Conservation (phyloP, 768 basidiomycete genomes). For the Trametes cingulata region DNA sequence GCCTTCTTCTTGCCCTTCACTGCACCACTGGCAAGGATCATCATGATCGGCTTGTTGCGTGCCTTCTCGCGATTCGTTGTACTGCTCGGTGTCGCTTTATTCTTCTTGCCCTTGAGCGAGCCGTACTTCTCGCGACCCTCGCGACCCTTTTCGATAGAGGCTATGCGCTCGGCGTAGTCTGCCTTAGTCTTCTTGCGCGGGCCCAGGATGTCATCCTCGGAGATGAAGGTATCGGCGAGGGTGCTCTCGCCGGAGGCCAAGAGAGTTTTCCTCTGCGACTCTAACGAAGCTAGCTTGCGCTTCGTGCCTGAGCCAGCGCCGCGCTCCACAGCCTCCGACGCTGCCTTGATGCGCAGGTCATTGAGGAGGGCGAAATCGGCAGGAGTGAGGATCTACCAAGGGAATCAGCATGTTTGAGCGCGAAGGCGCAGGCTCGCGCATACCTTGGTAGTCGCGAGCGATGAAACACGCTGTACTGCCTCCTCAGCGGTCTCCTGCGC, state of each 20-base stretch:
- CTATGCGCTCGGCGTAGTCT: conserved; percentile 92
- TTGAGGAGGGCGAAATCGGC: conserved; percentile 93
- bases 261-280: conserved; percentile 65
- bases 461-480: conserved; percentile 50
- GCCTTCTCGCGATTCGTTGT: conserved; percentile 92
- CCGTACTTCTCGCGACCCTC: conserved; percentile 95
- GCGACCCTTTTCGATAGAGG: conserved; percentile 86
- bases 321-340: conserved; percentile 64
- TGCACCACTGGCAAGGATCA: conserved; percentile 76
- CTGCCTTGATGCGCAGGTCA: conserved; percentile 82
- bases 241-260: conserved; percentile 39
- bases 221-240: conserved; percentile 65
- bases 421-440: neutral
- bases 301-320: conserved; percentile 78
- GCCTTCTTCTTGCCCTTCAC: conserved; percentile 85
- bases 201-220: conserved; percentile 90
- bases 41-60: conserved; percentile 94
- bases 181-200: conserved; percentile 92
- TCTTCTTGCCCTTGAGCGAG: conserved; percentile 89
- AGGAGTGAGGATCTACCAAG: conserved; percentile 85
- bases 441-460: conserved; percentile 81
- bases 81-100: conserved; percentile 77
- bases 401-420: conserved; percentile 2
- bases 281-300: conserved; percentile 82
- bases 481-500: conserved; percentile 25